Evolutionary conservation across 306 rosid species (phyloP).

Genomic region (Senna tora): DNA sequence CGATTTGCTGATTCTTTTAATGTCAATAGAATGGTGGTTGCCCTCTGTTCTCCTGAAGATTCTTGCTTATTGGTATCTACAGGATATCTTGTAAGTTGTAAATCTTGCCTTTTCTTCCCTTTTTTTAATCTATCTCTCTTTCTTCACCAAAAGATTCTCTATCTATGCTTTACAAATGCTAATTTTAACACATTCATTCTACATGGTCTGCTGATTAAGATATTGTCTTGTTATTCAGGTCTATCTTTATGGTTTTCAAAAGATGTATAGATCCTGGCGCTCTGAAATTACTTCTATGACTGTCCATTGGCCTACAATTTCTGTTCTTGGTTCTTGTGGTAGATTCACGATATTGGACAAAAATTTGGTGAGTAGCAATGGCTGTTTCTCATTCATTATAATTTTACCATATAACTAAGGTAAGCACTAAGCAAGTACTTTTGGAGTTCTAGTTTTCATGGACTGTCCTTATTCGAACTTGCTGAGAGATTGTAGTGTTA

Average conservation of each 20-base stretch:
- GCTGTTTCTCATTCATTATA: slow-evolving; percentile 11
- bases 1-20: slow-evolving; percentile 60
- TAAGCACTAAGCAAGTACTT: slow-evolving; percentile 8
- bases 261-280: too few relatives aligned
- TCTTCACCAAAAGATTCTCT: slow-evolving; percentile 24
- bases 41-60: slow-evolving; percentile 87
- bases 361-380: slow-evolving; percentile 66
- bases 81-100: slow-evolving; percentile 75
- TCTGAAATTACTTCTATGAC: slow-evolving; percentile 76
- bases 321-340: slow-evolving; percentile 94
- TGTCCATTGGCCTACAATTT: slow-evolving; percentile 77
- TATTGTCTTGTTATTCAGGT: slow-evolving; percentile 64
- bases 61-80: slow-evolving; percentile 92
- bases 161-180: not conserved
- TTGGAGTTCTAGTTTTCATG: not conserved
- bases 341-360: too few relatives aligned
- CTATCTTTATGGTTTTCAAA: slow-evolving; percentile 83
- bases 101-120: slow-evolving; percentile 20
- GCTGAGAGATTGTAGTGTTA: slow-evolving; percentile 33
- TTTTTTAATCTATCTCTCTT: slow-evolving; percentile 29
- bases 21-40: slow-evolving; percentile 80
- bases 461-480: slow-evolving; percentile 12
- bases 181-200: not conserved
- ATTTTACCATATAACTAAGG: slow-evolving; percentile 6
- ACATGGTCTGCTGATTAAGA: slow-evolving; percentile 35